Evolutionary conservation across 2,329 filamentous ascomycete species (phyloP).

Genomic region (Hypomyces perniciosus): DNA sequence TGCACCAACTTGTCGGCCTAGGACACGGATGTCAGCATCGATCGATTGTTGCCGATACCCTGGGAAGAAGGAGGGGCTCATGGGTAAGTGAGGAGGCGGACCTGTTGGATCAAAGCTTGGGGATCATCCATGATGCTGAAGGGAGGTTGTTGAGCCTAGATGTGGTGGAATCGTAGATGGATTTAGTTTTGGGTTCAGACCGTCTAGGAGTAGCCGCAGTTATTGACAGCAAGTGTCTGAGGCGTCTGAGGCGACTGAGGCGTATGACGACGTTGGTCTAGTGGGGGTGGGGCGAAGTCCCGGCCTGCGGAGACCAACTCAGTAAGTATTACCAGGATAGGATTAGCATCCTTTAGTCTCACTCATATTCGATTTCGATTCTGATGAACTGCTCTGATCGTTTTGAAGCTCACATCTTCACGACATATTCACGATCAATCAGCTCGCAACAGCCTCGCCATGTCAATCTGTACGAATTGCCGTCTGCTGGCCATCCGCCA

Average conservation of each 20-base stretch:
- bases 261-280: conserved; percentile 11
- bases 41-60: not conserved
- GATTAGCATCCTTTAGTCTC: not conserved
- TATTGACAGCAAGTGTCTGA: not conserved
- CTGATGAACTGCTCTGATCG: not conserved
- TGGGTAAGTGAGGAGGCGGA: conserved; percentile 29
- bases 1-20: conserved; percentile 82
- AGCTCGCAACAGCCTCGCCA: conserved; percentile 10
- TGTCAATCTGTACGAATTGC: conserved; percentile 28
- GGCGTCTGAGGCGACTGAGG: conserved; percentile 4
- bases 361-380: not conserved
- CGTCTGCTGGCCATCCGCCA: conserved; percentile 22
- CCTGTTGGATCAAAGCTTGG: conserved; percentile 72
- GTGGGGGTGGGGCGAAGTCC: conserved; percentile 10
- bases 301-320: not conserved
- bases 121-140: conserved; percentile 63
- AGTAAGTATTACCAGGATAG: conserved; percentile 1
- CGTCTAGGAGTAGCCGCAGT: not conserved
- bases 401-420: not conserved
- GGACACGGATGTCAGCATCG: conserved; percentile 1
- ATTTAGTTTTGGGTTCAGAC: not conserved
- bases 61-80: conserved; percentile 9
- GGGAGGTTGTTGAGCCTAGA: not conserved
- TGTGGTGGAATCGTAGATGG: not conserved
- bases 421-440: not conserved